Evolutionary conservation across 805 yeast genomes (phyloP).

Genomic region (Schwanniomyces sp.): DNA sequence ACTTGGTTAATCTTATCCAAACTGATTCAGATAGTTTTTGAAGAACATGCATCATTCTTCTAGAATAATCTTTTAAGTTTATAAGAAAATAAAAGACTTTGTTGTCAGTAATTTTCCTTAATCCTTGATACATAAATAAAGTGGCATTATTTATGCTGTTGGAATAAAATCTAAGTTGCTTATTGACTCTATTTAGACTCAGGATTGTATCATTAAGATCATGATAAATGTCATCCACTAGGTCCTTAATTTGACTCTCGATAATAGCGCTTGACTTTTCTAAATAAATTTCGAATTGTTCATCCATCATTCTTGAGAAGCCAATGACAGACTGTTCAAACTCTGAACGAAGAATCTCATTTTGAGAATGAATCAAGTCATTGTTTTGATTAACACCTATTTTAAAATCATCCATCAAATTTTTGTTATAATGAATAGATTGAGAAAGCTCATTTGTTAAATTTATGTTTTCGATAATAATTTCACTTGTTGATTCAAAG

Average conservation of each 20-base stretch:
- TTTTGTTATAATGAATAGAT: conserved; percentile 3
- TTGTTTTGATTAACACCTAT: background rate
- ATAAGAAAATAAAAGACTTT: background rate
- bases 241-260: conserved; percentile 4
- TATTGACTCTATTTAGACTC: conserved; percentile 8
- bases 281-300: conserved; percentile 5
- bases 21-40: background rate
- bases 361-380: conserved; percentile 1
- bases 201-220: conserved; percentile 6
- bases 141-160: conserved; percentile 6
- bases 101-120: conserved; percentile 4
- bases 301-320: conserved; percentile 5
- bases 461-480: background rate
- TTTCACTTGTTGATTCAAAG: conserved; percentile 1
- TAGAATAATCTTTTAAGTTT: background rate
- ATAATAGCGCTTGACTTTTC: conserved; percentile 2
- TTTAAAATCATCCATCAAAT: background rate
- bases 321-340: conserved; percentile 4
- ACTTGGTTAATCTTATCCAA: background rate
- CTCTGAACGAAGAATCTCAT: conserved; percentile 3
- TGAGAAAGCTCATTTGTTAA: background rate
- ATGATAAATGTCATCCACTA: conserved; percentile 8
- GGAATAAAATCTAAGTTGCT: conserved; percentile 5
- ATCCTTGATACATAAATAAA: conserved; percentile 4
- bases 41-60: background rate